Evolutionary conservation across 257 asterid genomes (phyloP).

Genomic region (Capsicum pubescens): DNA sequence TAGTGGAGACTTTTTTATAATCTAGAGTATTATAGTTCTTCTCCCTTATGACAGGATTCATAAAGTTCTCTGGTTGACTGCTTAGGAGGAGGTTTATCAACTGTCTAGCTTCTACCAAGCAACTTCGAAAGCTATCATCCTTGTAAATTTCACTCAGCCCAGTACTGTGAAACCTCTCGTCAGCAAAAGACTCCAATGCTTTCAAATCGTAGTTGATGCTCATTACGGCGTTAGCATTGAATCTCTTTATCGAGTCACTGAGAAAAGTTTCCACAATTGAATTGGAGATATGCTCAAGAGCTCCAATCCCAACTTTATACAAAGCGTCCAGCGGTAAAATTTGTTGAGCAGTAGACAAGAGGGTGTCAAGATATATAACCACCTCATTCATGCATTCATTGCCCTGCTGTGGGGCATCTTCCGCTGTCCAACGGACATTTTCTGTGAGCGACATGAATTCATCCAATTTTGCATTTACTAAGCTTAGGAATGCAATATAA

Average conservation of each 20-base stretch:
- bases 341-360: slow-evolving; percentile 89
- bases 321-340: slow-evolving; percentile 84
- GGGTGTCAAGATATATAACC: slow-evolving; percentile 77
- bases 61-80: slow-evolving; percentile 89
- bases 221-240: slow-evolving; percentile 65
- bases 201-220: slow-evolving; percentile 66
- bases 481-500: slow-evolving; percentile 65
- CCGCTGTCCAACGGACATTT: slow-evolving; percentile 83
- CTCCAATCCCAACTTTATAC: slow-evolving; percentile 89
- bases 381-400: slow-evolving; percentile 81
- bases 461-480: slow-evolving; percentile 76
- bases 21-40: slow-evolving; percentile 76
- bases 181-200: slow-evolving; percentile 80
- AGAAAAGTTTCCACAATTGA: slow-evolving; percentile 70
- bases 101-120: slow-evolving; percentile 82
- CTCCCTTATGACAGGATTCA: slow-evolving; percentile 96
- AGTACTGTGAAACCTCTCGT: slow-evolving; percentile 76
- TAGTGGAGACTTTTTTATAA: slow-evolving; percentile 76
- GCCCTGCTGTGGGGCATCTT: slow-evolving; percentile 64
- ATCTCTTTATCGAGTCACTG: slow-evolving; percentile 75
- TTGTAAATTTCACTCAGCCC: slow-evolving; percentile 76
- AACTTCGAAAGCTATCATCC: slow-evolving; percentile 72
- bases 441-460: slow-evolving; percentile 78
- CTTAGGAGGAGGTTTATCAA: slow-evolving; percentile 79
- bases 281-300: slow-evolving; percentile 80